A percentile compares a stretch with the other conserved stretches of the same genome.
Evolutionary conservation across 1,284 basidiomycete species (phyloP).

Genomic region (Malassezia brasiliensis): DNA sequence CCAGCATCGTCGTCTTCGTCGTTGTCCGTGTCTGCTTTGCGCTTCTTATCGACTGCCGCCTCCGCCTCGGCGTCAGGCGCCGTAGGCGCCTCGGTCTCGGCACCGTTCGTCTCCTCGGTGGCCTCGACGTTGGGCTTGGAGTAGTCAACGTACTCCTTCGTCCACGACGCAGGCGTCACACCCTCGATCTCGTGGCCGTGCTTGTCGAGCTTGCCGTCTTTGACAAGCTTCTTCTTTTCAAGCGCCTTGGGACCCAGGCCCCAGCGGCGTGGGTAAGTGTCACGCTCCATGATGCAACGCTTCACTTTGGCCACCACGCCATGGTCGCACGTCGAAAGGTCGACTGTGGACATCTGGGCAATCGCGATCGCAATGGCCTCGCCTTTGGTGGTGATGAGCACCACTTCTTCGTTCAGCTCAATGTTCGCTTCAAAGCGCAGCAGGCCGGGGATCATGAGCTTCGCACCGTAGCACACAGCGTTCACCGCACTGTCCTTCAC

Average conservation of each 20-base stretch:
- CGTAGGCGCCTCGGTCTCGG: conserved; percentile 39
- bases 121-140: conserved; percentile 48
- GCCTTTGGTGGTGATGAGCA: conserved; percentile 99
- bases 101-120: conserved; percentile 16
- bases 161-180: conserved; percentile 83
- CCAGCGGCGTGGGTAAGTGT: conserved; percentile 96
- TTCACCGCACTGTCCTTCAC: conserved; percentile 99
- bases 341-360: conserved; percentile 82
- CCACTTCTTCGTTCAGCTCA: conserved; percentile 88
- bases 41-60: conserved; percentile 26
- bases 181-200: conserved; percentile 86
- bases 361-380: conserved; percentile 90
- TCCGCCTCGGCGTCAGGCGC: conserved; percentile 25
- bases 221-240: conserved; percentile 79
- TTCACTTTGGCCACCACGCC: conserved; percentile 99
- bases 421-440: conserved; percentile 95
- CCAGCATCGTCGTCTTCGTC: conserved; percentile 17
- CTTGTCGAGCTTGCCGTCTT: conserved; percentile 85
- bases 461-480: conserved; percentile 98
- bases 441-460: conserved; percentile 98
- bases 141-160: conserved; percentile 86
- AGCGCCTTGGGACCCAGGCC: conserved; percentile 90
- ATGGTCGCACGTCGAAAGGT: conserved; percentile 94
- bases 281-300: conserved; percentile 96
- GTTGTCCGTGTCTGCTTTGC: conserved; percentile 21